Percentiles rank a stretch among this genome's conserved stretches.
Conservation (phyloP, 2,329 filamentous ascomycete species). For the Alternaria rosae region DNA sequence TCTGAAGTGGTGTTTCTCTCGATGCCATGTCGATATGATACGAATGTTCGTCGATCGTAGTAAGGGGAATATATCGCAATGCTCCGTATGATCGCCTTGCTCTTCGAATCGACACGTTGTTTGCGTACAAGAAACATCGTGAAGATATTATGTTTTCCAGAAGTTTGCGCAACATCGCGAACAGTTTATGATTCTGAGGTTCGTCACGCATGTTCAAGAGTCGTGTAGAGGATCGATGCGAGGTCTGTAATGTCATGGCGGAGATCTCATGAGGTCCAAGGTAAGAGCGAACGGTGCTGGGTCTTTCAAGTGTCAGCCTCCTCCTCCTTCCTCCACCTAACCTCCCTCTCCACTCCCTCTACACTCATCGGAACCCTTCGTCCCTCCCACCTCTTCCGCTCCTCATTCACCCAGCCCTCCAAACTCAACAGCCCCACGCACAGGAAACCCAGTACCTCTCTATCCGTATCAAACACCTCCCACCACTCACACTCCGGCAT, state of each 20-base stretch:
- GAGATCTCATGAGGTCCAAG: background rate
- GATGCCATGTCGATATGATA: background rate
- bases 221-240: background rate
- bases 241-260: background rate
- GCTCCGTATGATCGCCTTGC: background rate
- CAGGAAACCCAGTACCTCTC: conserved; percentile 92
- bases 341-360: conserved; percentile 65
- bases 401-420: conserved; percentile 70
- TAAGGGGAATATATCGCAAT: background rate
- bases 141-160: background rate
- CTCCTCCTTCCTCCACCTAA: conserved; percentile 58
- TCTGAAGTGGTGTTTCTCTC: background rate
- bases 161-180: background rate
- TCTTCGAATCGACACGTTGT: background rate
- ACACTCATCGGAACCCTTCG: conserved; percentile 66
- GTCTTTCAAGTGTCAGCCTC: background rate
- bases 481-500: conserved; percentile 91
- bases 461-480: conserved; percentile 96
- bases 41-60: background rate
- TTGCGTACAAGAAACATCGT: conserved; percentile 1
- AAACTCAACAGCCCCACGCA: conserved; percentile 86
- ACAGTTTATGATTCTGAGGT: background rate
- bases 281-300: background rate
- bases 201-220: background rate
- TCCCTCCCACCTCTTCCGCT: conserved; percentile 62